Base-by-base conservation (phyloP, 257 asterid species). In the Galeopsis tetrahit region DNA sequence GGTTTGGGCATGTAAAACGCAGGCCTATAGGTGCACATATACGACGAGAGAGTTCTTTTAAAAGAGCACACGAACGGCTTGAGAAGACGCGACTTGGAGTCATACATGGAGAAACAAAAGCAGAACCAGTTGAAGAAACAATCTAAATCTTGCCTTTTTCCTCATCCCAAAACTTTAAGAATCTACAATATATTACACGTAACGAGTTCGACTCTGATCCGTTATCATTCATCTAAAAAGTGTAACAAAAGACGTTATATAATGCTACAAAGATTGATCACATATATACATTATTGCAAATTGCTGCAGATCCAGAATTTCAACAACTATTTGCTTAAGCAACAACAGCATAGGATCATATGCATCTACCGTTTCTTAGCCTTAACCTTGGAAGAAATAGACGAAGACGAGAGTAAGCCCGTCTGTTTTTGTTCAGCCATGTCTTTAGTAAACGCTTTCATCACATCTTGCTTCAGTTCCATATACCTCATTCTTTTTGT, bases 401-500 rank as follows among this genome's bases (percentile, higher is more conserved):
- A 79, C 5, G 97, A 83, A 46, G 94, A 66, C 0, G 95, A 15
- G 0, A 90, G 15, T 6, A 83, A 44, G 56, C 79, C 76, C 8
- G 77, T 53, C 84, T 77, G 71, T 4, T 77, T 77, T 10, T 78
- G 79, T 69, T 89, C 88, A 15, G 96, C 96, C 33, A 77, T 80
- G 80, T 93, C 98, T 77, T 86, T 93, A 82, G 72, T 65, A 8
- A 90, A 89, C 7, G 98, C 98, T 75, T 84, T 85, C 90, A 77
- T 80, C 62, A 93, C 79, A 6, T 93, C 98, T 2, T 78, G 85
- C 77, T 87, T 93, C n/a, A 93, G 89, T 60, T 93, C 96, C 75
- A 82, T 81, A 77, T 80, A 93, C 6, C 98, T 80, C 86, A 40
- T 79, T 75, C 74, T 80, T 80, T 93, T 93, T 65, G 3, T 67